These are phyloP conservation scores for Neurospora africana DNA, from an alignment of 495 filamentous ascomycete genomes.

Conservation along the genomic window DNA sequence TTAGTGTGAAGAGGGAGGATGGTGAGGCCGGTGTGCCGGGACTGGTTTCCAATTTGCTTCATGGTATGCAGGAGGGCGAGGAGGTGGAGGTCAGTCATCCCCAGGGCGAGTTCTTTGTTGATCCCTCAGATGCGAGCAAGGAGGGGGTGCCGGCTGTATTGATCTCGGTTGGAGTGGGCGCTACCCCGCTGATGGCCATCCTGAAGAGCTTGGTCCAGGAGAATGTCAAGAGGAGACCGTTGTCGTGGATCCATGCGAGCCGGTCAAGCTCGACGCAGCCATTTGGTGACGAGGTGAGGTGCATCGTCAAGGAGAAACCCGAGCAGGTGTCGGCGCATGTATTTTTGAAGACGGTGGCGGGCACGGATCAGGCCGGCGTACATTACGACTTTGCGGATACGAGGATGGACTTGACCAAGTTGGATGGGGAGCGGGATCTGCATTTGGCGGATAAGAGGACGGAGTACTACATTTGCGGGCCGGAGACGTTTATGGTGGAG, in stretches of 20 bases:
- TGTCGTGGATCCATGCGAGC: conserved; percentile 60
- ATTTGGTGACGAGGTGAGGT: conserved; percentile 42
- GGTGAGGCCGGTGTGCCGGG: conserved; percentile 41
- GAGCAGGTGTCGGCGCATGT: conserved; percentile 30
- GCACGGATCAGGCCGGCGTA: conserved; percentile 37
- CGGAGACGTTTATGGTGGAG: conserved; percentile 54
- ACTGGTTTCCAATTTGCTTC: conserved; percentile 59
- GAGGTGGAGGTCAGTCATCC: conserved; percentile 56
- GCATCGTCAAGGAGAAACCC: conserved; percentile 32
- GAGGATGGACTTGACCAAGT: conserved; percentile 39
- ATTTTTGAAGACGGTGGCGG: conserved; percentile 28
- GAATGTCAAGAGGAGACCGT: conserved; percentile 29
- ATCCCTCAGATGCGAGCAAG: conserved; percentile 27
- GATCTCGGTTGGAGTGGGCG: conserved; percentile 58
- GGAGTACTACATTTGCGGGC: conserved; percentile 61
- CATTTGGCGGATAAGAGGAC: conserved; percentile 40
- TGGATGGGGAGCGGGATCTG: conserved; percentile 42
- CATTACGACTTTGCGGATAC: conserved; percentile 47
- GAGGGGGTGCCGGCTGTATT: conserved; percentile 46
- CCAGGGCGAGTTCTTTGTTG: conserved; percentile 56
- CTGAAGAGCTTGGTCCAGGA: conserved; percentile 39
- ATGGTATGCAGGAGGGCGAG: conserved; percentile 50
- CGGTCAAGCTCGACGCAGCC: conserved; percentile 38
- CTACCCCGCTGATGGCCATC: conserved; percentile 57
- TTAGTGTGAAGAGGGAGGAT: conserved; percentile 57